Percentiles rank a stretch among this genome's conserved stretches.
These are phyloP conservation scores for Radiomyces spectabilis DNA, from an alignment of 192 early-diverging fungal species.

Conservation along the genomic window DNA sequence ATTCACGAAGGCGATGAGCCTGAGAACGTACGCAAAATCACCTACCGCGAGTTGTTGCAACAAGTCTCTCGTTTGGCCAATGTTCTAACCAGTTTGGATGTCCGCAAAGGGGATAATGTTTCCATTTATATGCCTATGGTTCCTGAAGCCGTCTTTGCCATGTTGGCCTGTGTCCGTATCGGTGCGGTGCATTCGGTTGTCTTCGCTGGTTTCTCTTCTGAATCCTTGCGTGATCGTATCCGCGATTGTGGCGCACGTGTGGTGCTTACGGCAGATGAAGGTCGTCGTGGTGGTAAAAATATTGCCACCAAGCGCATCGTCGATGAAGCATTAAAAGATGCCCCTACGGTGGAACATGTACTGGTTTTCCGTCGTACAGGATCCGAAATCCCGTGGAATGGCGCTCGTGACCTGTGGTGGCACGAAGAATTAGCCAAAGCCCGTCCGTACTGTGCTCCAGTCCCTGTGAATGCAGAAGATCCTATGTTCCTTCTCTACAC, in stretches of 20 bases:
- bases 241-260: conserved; percentile 72
- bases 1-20: conserved; percentile 90
- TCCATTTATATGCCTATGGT: conserved; percentile 98
- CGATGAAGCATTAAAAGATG: conserved; percentile 77
- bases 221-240: conserved; percentile 89
- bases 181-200: conserved; percentile 91
- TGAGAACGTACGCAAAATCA: conserved; percentile 66
- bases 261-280: conserved; percentile 92
- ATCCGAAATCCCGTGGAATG: conserved; percentile 67
- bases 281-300: conserved; percentile 82
- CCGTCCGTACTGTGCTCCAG: conserved; percentile 81
- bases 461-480: conserved; percentile 83
- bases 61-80: conserved; percentile 85
- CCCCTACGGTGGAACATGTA: conserved; percentile 75
- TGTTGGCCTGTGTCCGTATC: conserved; percentile 92
- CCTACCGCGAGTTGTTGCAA: conserved; percentile 75
- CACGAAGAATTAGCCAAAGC: conserved; percentile 81
- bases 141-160: conserved; percentile 86
- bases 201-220: conserved; percentile 95
- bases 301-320: conserved; percentile 90
- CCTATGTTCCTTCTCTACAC: conserved; percentile 96
- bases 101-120: conserved; percentile 90
- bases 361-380: conserved; percentile 91
- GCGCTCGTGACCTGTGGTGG: conserved; percentile 89
- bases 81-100: conserved; percentile 71